phyloP scores from a whole-genome alignment of 345 rosid species.

The Populus euphratica region DNA sequence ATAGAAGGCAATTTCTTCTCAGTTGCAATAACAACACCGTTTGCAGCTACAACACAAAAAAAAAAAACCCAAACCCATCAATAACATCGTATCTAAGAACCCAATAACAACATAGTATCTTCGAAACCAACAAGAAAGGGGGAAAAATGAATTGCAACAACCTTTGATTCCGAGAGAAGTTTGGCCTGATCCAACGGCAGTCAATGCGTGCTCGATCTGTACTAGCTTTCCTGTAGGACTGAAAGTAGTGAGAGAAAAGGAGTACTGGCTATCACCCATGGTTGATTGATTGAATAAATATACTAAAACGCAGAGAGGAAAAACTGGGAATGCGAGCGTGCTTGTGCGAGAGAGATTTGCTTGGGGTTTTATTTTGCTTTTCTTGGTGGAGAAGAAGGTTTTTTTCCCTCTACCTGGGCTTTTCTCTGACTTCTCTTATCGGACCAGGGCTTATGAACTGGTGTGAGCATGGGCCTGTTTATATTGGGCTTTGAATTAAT shows the following conservation, averaged over 20 bases:
- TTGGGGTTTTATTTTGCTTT: background rate
- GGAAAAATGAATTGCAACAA: background rate
- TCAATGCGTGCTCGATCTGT: conserved; percentile 94
- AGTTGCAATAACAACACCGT: conserved; percentile 90
- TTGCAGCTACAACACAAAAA: conserved; percentile 57
- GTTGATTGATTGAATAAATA: background rate
- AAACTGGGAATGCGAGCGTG: background rate
- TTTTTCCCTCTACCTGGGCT: background rate
- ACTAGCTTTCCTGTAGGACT: conserved; percentile 98
- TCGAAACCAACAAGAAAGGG: background rate
- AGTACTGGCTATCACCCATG: conserved; percentile 97
- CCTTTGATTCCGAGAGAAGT: conserved; percentile 95
- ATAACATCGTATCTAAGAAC: background rate
- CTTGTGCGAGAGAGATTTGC: background rate
- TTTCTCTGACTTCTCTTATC: too few relatives aligned
- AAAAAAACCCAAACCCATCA: background rate
- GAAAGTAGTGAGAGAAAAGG: conserved; percentile 93
- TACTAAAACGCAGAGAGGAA: background rate
- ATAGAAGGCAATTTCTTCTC: conserved; percentile 94
- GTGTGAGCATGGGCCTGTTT: background rate
- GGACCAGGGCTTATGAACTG: background rate
- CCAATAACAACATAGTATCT: background rate
- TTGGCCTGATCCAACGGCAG: conserved; percentile 93
- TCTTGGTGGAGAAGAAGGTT: conserved; percentile 1
- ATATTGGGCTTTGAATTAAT: background rate